Percentiles rank a stretch among this genome's conserved stretches.
Conservation (phyloP, 2,329 filamentous ascomycete species). For the Thielaviopsis cerberus region DNA sequence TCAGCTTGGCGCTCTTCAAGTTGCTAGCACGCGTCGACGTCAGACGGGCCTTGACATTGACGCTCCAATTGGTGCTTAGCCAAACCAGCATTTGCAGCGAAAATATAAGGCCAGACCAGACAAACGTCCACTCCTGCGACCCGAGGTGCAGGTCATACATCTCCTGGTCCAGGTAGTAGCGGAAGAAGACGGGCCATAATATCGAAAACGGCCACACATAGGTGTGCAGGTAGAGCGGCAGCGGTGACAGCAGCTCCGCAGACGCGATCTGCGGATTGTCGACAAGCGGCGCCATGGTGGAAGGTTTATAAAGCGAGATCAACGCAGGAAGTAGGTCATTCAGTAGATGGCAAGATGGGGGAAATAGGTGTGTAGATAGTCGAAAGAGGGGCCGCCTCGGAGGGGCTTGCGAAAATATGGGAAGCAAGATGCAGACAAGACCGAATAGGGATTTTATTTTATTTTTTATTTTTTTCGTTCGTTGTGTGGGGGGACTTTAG, state of each 20-base stretch:
- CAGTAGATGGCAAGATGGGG: not conserved
- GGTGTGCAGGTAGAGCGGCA: conserved; percentile 61
- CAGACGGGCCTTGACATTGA: conserved; percentile 66
- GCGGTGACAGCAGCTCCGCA: conserved; percentile 73
- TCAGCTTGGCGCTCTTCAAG: conserved; percentile 58
- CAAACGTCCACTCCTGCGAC: conserved; percentile 94
- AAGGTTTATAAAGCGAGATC: not conserved
- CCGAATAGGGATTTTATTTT: not conserved
- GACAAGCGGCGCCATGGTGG: conserved; percentile 58
- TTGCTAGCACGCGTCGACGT: conserved; percentile 54
- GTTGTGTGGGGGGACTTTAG: not conserved
- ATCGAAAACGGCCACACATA: conserved; percentile 90
- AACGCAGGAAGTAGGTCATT: not conserved
- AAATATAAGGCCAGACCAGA: conserved; percentile 76
- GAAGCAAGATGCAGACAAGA: not conserved
- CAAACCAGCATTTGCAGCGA: conserved; percentile 76
- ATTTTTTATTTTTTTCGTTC: too few relatives aligned
- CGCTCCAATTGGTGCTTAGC: conserved; percentile 96
- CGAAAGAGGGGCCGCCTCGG: not conserved
- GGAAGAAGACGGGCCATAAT: conserved; percentile 79
- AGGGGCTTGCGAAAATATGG: not conserved
- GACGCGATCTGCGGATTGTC: conserved; percentile 78
- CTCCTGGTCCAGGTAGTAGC: conserved; percentile 65
- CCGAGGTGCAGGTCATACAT: conserved; percentile 82
- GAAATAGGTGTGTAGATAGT: not conserved